Percentiles rank a stretch among this genome's conserved stretches.
Evolutionary conservation across 257 asterid species (phyloP).

Genomic region (Penstemon eatonii): DNA sequence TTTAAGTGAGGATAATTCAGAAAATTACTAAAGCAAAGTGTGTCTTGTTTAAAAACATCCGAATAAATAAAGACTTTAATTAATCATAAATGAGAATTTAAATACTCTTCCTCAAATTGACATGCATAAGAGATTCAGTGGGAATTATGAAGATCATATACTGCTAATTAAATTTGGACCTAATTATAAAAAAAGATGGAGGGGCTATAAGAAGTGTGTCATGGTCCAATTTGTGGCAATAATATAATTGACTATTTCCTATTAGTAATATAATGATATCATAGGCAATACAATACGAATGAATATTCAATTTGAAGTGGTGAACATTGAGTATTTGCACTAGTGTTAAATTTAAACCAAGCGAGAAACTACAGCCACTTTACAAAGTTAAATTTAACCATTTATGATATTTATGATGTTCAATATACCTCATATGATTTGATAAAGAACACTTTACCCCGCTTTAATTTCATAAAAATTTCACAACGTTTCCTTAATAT

Average conservation of each 20-base stretch:
- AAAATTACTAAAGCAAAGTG: too few species aligned
- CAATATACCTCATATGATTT: too few species aligned
- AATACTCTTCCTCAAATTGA: too few species aligned
- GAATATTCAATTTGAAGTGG: conserved; percentile 28
- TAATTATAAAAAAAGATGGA: background rate
- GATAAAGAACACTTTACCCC: too few species aligned
- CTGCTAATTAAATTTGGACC: conserved; percentile 18
- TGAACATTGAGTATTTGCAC: conserved; percentile 28
- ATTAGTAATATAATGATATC: background rate
- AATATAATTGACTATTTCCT: conserved; percentile 3
- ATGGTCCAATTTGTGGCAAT: conserved; percentile 15
- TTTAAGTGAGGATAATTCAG: too few species aligned
- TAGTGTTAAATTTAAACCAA: conserved; percentile 17
- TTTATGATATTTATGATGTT: too few species aligned
- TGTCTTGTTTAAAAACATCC: too few species aligned
- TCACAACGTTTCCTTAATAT: too few species aligned
- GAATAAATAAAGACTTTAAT: too few species aligned
- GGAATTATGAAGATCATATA: background rate
- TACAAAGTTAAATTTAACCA: too few species aligned
- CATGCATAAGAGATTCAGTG: background rate
- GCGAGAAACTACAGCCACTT: conserved; percentile 22
- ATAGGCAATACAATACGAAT: background rate
- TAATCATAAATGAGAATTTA: too few species aligned
- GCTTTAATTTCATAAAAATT: too few species aligned
- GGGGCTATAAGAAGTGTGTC: conserved; percentile 18